Conservation (phyloP, 2,329 filamentous ascomycete genomes). For the Sclerotinia borealis region DNA sequence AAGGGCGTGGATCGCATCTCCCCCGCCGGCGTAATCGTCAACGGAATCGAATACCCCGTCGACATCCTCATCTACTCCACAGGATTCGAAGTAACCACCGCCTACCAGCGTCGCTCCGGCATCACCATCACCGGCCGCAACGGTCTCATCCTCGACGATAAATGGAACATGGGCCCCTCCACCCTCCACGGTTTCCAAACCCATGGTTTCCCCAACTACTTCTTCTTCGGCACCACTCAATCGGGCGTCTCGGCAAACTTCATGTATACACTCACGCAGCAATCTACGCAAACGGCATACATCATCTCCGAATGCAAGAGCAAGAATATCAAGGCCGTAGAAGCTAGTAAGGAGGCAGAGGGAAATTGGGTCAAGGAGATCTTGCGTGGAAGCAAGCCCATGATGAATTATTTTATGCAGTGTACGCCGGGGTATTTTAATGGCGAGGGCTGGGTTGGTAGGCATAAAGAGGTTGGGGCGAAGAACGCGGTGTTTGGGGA, state of each 20-base stretch:
- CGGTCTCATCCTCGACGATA: slow-evolving; percentile 1
- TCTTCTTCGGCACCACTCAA: slow-evolving; percentile 10
- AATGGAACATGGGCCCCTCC: neutral
- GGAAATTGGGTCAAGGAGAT: slow-evolving; percentile 2
- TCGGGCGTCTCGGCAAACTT: slow-evolving; percentile 9
- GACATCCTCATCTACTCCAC: slow-evolving; percentile 54
- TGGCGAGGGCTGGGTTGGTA: slow-evolving; percentile 1
- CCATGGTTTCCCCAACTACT: slow-evolving; percentile 6
- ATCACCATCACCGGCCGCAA: neutral
- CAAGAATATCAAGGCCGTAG: neutral
- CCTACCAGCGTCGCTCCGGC: slow-evolving; percentile 6
- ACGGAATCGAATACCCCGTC: slow-evolving; percentile 39
- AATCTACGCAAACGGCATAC: neutral
- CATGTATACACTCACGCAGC: slow-evolving; percentile 4
- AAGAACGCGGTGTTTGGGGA: neutral
- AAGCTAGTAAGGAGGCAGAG: neutral
- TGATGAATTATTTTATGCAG: neutral
- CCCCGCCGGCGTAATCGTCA: slow-evolving; percentile 40
- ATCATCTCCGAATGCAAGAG: slow-evolving; percentile 2
- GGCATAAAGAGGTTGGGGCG: neutral
- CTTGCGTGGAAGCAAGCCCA: neutral
- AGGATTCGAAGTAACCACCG: slow-evolving; percentile 46
- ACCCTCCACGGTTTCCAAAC: slow-evolving; percentile 10
- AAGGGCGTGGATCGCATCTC: slow-evolving; percentile 35
- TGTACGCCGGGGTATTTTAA: slow-evolving; percentile 12